Evolutionary conservation across 495 filamentous ascomycete genomes (phyloP).

Genomic region (Astrothelium macrocarpum): DNA sequence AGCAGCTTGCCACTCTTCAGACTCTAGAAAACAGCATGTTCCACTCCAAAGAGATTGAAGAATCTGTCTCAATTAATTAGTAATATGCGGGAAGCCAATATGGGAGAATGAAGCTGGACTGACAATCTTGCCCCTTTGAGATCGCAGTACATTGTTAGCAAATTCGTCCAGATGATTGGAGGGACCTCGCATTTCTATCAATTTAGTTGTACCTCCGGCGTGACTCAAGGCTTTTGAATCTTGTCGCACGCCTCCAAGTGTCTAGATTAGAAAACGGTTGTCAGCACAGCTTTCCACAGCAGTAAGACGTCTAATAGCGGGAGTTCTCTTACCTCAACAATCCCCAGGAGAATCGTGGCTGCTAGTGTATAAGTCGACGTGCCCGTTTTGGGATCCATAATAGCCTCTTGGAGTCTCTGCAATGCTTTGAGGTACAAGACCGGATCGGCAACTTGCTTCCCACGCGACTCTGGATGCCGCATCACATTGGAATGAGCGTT

Average conservation of each 20-base stretch:
- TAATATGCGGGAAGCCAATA: background rate
- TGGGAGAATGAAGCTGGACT: background rate
- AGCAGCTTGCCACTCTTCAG: background rate
- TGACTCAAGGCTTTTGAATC: background rate
- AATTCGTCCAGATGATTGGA: background rate
- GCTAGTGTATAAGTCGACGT: background rate
- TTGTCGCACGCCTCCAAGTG: background rate
- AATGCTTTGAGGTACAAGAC: background rate
- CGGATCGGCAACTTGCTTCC: background rate
- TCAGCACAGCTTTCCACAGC: background rate
- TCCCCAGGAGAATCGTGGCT: background rate
- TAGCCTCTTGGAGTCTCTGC: background rate
- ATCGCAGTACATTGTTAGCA: background rate
- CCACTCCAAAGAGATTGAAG: background rate
- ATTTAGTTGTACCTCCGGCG: background rate
- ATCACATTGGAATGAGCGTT: background rate
- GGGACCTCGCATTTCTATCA: conserved; percentile 4
- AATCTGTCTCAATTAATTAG: background rate
- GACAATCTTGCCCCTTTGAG: background rate
- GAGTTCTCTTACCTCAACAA: background rate
- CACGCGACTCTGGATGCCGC: background rate
- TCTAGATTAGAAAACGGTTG: background rate
- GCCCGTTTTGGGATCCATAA: background rate
- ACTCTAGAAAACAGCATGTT: background rate
- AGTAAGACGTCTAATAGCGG: background rate